phyloP scores from a whole-genome alignment of 768 basidiomycete species.

The Tulasnella sp. region DNA sequence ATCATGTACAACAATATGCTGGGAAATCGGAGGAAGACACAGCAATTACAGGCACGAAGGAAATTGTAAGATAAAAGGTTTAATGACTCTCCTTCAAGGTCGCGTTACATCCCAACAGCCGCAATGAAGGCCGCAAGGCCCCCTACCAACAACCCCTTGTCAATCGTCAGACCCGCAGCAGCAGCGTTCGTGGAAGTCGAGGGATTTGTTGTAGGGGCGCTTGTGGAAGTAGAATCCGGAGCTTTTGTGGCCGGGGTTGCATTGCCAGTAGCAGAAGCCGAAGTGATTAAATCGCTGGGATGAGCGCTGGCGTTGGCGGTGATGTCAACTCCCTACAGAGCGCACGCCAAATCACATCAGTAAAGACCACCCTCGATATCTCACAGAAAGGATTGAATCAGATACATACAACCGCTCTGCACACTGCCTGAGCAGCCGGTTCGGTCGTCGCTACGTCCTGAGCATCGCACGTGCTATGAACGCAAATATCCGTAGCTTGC shows the following conservation, averaged over 20 bases:
- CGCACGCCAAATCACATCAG: no score
- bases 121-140: not conserved
- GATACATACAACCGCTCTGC: not conserved
- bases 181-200: not conserved
- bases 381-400: no score
- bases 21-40: constrained; percentile 4
- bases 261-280: constrained; percentile 24
- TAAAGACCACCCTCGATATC: not conserved
- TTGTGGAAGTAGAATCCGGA: constrained; percentile 8
- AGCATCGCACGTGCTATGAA: not conserved
- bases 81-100: not conserved
- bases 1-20: not conserved
- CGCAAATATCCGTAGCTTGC: not conserved
- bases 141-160: not conserved
- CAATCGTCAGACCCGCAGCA: not conserved
- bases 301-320: constrained; percentile 10
- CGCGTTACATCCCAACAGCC: not conserved
- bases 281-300: constrained; percentile 3
- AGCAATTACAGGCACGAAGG: not conserved
- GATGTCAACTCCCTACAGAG: constrained; percentile 1
- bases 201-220: not conserved
- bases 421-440: not conserved
- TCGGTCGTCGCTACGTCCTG: not conserved
- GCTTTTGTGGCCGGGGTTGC: constrained; percentile 10
- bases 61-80: not conserved